phyloP scores from a whole-genome alignment of 306 rosid genomes.

The Fragaria ananassa region DNA sequence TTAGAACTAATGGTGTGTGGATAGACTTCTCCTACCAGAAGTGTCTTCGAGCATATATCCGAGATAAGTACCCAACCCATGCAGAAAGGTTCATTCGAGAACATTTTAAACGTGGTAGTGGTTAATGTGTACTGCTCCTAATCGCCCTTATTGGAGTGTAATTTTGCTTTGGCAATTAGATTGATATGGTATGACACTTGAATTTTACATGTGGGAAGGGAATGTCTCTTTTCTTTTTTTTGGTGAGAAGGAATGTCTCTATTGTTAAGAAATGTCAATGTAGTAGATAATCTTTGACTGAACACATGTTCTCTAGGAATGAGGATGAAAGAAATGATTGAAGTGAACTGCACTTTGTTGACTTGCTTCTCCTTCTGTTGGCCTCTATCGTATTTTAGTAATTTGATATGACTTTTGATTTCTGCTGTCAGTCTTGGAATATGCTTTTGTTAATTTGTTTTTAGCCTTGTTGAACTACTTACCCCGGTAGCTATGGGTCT shows the following conservation, averaged over 20 bases:
- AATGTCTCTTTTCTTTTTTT: not conserved
- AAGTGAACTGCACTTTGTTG: constrained; percentile 46
- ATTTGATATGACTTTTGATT: constrained; percentile 19
- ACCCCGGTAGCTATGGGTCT: not conserved
- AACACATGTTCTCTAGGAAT: constrained; percentile 26
- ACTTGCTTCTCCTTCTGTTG: constrained; percentile 36
- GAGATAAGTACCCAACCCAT: constrained; percentile 65
- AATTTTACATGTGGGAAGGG: constrained; percentile 2
- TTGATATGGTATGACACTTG: not conserved
- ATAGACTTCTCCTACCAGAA: constrained; percentile 87
- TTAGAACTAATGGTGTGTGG: constrained; percentile 88
- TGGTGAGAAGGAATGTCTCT: not conserved
- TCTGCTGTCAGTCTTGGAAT: not conserved
- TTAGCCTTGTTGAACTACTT: constrained; percentile 11
- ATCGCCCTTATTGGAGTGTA: constrained; percentile 19
- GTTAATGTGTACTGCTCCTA: constrained; percentile 29
- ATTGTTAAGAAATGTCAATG: constrained; percentile 31
- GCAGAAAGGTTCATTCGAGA: constrained; percentile 75
- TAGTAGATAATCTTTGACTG: constrained; percentile 41
- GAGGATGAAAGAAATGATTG: constrained; percentile 37
- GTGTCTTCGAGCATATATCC: constrained; percentile 73
- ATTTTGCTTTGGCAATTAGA: not conserved
- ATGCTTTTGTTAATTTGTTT: not conserved
- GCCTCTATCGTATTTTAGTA: constrained; percentile 23
- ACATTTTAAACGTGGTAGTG: constrained; percentile 76